These are phyloP conservation scores for Tuber aestivum DNA, from an alignment of 495 filamentous ascomycete genomes.

Conservation along the genomic window DNA sequence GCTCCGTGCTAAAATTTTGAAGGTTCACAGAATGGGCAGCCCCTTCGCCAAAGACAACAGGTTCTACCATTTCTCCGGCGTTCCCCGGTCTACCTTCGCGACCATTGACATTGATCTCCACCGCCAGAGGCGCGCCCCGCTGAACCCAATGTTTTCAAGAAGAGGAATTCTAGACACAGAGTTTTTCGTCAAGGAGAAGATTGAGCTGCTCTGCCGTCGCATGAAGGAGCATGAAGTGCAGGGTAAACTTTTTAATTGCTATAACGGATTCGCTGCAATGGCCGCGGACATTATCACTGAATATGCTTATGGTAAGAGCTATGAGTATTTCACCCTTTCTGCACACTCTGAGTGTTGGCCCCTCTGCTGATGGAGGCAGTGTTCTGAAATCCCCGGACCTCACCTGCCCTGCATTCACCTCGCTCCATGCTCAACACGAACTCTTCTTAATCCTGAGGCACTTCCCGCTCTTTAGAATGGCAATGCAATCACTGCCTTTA, in stretches of 20 bases:
- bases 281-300: conserved; percentile 49
- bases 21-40: conserved; percentile 23
- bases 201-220: conserved; percentile 14
- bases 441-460: conserved; percentile 39
- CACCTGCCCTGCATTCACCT: conserved; percentile 18
- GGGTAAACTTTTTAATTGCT: conserved; percentile 7
- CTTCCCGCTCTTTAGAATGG: conserved; percentile 37
- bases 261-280: conserved; percentile 41
- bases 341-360: neutral
- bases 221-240: conserved; percentile 13
- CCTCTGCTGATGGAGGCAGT: neutral
- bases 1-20: neutral
- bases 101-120: conserved; percentile 12
- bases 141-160: conserved; percentile 24
- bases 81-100: conserved; percentile 12
- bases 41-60: conserved; percentile 18
- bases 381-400: conserved; percentile 5
- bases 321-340: conserved; percentile 31
- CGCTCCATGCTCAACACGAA: conserved; percentile 31
- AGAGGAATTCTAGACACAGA: conserved; percentile 19
- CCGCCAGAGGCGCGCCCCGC: conserved; percentile 9
- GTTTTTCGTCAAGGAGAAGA: conserved; percentile 12
- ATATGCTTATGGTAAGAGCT: conserved; percentile 46
- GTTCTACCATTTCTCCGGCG: conserved; percentile 26
- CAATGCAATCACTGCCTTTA: conserved; percentile 28